Evolutionary conservation across 2,329 filamentous ascomycete genomes (phyloP), one percentile per base, ranked within the genome.

Genomic region (Trichoderma pleuroti): DNA sequence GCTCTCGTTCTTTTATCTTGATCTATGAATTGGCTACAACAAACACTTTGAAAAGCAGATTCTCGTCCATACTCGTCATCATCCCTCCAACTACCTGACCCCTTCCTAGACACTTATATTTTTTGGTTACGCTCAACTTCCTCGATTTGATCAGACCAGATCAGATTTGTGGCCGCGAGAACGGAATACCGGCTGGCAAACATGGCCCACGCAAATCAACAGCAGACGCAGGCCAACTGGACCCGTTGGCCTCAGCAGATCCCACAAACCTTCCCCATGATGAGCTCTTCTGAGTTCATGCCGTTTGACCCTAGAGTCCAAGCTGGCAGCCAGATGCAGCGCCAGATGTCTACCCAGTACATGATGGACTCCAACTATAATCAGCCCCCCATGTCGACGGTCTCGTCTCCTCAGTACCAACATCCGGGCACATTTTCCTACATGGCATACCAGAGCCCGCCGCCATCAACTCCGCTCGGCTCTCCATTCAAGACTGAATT

Each of bases 211-310:
- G 81, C 83, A 70, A 80, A 82, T 76, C 82, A 85, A 76, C 77
- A 83, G 69, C 78, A 83, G 72, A 80, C 80, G 60, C 76, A 81
- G 73, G 80, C 83, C 67, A 81, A 79, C 80, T 90, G 88, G 88
- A 84, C 82, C 75, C 86, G 86, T 74, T 88, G 86, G 85, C 79
- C 83, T 73, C 79, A 84, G 71, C 86, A 87, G 54, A 82, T 86
- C 57, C 80, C 79, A 16, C 75, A 78, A 62, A 84, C 85, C 46
- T 87, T 86, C 74, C 72, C 76, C 71, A 82, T 86, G 77, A 84
- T 88, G 81, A 84, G 85, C 61, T 75, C 81, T 30, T 79, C 82
- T 21, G 76, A 79, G 28, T 80, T 87, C 73, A 80, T 88, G 74
- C 80, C 82, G 9, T 89, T 86, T 78, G 84, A 87, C 75, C 80